Percentiles rank a stretch among this genome's conserved stretches.
These are phyloP conservation scores for Debaryomyces hansenii DNA, from an alignment of 805 yeast species.

Conservation along the genomic window DNA sequence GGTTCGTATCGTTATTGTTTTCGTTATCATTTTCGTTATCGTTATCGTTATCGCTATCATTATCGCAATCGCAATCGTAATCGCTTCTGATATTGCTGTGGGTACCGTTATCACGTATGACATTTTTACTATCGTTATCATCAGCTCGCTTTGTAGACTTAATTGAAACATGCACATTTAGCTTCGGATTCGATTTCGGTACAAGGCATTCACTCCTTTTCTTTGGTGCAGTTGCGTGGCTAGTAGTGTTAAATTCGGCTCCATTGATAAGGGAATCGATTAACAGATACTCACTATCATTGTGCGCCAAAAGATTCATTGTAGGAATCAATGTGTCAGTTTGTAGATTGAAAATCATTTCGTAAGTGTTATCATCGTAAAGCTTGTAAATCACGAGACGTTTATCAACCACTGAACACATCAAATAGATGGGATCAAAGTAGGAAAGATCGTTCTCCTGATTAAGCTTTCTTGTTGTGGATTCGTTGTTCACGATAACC, in stretches of 20 bases:
- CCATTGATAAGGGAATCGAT: not conserved
- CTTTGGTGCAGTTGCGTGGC: not conserved
- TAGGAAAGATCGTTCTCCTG: constrained; percentile 2
- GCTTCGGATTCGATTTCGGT: not conserved
- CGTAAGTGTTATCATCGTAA: constrained; percentile 15
- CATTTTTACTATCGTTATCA: too few relatives aligned
- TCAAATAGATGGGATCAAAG: constrained; percentile 23
- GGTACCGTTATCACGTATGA: too few relatives aligned
- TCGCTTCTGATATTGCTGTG: too few relatives aligned
- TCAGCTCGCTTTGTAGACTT: too few relatives aligned
- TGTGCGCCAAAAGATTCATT: constrained; percentile 2
- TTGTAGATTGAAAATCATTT: constrained; percentile 13
- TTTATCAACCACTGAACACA: constrained; percentile 22
- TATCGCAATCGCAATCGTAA: too few relatives aligned
- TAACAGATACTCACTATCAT: not conserved
- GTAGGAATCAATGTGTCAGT: constrained; percentile 12
- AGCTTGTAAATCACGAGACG: constrained; percentile 21
- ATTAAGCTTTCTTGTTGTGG: constrained; percentile 2
- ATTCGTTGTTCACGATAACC: constrained; percentile 8
- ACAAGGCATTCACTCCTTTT: not conserved
- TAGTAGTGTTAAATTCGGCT: not conserved
- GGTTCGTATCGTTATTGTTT: too few relatives aligned
- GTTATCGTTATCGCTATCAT: too few relatives aligned
- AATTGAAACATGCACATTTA: too few relatives aligned
- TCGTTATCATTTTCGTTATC: too few relatives aligned